Conservation (phyloP, 352 stramenopile genomes). For the Phytophthora hibernalis region DNA sequence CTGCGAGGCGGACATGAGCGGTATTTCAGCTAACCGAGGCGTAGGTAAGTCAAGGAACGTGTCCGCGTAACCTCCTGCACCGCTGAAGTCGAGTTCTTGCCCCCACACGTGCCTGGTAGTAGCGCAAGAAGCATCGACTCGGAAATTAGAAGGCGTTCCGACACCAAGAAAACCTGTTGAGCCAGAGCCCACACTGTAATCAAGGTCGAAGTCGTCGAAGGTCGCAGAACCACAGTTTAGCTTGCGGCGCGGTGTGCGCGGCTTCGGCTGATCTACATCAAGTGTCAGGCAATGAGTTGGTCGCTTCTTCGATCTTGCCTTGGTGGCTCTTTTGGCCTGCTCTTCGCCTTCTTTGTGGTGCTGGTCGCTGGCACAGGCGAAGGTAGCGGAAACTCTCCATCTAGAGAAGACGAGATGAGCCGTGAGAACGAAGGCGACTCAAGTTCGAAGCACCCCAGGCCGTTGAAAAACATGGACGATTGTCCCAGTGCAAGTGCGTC, state of each 20-base stretch:
- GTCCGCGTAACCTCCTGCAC: conserved; percentile 49
- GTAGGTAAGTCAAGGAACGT: conserved; percentile 82
- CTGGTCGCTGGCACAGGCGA: conserved; percentile 21
- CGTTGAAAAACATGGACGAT: conserved; percentile 63
- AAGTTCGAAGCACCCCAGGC: conserved; percentile 72
- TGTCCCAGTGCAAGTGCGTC: conserved; percentile 34
- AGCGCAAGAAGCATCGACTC: conserved; percentile 36
- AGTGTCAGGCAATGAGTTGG: conserved; percentile 58
- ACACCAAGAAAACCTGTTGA: conserved; percentile 56
- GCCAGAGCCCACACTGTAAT: conserved; percentile 25
- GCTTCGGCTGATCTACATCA: conserved; percentile 68
- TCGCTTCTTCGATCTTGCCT: conserved; percentile 61
- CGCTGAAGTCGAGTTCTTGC: conserved; percentile 63
- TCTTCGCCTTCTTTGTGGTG: conserved; percentile 46
- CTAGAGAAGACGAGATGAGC: conserved; percentile 45
- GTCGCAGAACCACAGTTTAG: conserved; percentile 58
- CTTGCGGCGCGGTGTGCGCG: conserved; percentile 70
- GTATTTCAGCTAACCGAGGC: conserved; percentile 63
- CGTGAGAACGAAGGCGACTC: conserved; percentile 71
- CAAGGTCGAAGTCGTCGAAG: conserved; percentile 67
- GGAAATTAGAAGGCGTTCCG: conserved; percentile 74
- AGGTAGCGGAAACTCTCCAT: conserved; percentile 25
- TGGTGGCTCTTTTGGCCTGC: conserved; percentile 37
- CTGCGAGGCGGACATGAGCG: conserved; percentile 28
- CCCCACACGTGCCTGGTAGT: conserved; percentile 66